These are phyloP conservation scores for Cryptococcus depauperatus DNA, from an alignment of 1,284 basidiomycete genomes.

Conservation along the genomic window DNA sequence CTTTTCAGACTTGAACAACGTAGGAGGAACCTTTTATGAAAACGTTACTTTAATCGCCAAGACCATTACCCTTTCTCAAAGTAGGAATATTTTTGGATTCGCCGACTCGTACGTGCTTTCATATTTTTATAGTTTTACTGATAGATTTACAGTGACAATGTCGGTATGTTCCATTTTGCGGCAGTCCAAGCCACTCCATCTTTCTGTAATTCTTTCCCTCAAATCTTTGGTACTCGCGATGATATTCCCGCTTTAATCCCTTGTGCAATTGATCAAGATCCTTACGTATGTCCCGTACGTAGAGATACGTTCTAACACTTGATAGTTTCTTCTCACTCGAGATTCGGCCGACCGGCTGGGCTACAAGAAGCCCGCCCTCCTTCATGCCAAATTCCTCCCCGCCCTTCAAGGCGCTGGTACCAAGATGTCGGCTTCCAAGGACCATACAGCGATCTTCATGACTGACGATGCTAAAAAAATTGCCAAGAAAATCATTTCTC, in stretches of 20 bases:
- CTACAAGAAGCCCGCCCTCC: constrained; percentile 86
- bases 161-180: constrained; percentile 96
- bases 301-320: neutral
- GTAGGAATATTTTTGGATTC: constrained; percentile 94
- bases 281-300: constrained; percentile 35
- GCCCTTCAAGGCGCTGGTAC: constrained; percentile 95
- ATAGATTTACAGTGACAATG: constrained; percentile 67
- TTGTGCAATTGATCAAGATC: constrained; percentile 91
- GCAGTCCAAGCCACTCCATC: constrained; percentile 95
- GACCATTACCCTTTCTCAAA: constrained; percentile 87
- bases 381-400: constrained; percentile 97
- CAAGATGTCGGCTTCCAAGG: constrained; percentile 95
- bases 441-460: constrained; percentile 91
- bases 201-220: constrained; percentile 97
- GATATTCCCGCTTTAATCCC: constrained; percentile 92
- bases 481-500: constrained; percentile 95
- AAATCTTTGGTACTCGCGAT: constrained; percentile 80
- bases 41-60: constrained; percentile 91
- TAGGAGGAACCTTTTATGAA: constrained; percentile 87
- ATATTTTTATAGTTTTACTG: neutral
- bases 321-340: constrained; percentile 86
- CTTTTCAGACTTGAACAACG: constrained; percentile 83
- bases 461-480: constrained; percentile 86
- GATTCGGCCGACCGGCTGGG: constrained; percentile 90
- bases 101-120: constrained; percentile 67